A percentile compares a stretch with the other conserved stretches of the same genome.
Evolutionary conservation across 257 asterid species (phyloP).

Genomic region (Linaria vulgaris): DNA sequence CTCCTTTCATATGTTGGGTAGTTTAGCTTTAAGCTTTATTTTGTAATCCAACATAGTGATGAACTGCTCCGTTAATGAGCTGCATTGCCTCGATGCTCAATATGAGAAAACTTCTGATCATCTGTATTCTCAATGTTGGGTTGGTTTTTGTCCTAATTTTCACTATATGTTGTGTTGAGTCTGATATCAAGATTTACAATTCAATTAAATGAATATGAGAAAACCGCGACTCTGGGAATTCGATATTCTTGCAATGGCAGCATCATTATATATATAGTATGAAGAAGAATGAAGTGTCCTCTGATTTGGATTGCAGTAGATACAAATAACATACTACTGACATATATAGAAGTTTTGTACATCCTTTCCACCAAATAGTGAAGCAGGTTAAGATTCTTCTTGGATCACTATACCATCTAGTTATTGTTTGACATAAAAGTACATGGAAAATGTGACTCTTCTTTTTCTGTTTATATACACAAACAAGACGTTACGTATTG

Average conservation of each 20-base stretch:
- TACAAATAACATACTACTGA: neutral
- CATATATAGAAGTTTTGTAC: neutral
- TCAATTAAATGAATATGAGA: too few relatives aligned
- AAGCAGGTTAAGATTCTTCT: conserved; percentile 14
- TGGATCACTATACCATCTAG: conserved; percentile 12
- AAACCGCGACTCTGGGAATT: too few relatives aligned
- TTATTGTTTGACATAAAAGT: conserved; percentile 1
- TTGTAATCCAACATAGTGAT: conserved; percentile 13
- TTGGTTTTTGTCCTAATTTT: too few relatives aligned
- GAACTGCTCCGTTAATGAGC: neutral
- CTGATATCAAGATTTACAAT: too few relatives aligned
- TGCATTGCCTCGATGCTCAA: too few relatives aligned
- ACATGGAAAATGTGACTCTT: conserved; percentile 28
- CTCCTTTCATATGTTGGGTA: neutral
- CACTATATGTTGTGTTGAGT: too few relatives aligned
- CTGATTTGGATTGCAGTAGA: neutral
- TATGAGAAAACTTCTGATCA: too few relatives aligned
- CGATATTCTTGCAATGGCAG: too few relatives aligned
- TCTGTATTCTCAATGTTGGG: too few relatives aligned
- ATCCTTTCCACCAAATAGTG: conserved; percentile 10
- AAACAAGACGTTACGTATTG: conserved; percentile 18
- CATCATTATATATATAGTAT: neutral
- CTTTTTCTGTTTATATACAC: conserved; percentile 38
- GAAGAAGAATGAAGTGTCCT: neutral
- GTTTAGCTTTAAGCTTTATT: neutral